Percentiles rank a stretch among this genome's conserved stretches.
Conservation (phyloP, 768 basidiomycete species). For the Coprinopsis strossmayeri region DNA sequence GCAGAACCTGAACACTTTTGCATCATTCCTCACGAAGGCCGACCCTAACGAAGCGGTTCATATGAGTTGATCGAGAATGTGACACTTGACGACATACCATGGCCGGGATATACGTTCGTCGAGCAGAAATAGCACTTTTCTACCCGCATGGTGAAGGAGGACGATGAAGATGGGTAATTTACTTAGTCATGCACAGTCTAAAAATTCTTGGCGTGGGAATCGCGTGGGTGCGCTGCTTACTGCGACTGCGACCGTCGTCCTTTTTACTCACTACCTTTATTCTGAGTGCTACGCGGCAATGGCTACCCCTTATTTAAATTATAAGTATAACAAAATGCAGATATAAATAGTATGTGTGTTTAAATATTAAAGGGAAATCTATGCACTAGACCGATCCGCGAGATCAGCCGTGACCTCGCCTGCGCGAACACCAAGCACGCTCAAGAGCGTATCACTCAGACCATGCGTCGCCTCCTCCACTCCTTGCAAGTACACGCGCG, state of each 20-base stretch:
- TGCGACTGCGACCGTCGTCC: too few relatives aligned
- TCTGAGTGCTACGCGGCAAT: too few relatives aligned
- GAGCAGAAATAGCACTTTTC: conserved; percentile 99
- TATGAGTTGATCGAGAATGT: neutral
- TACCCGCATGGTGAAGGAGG: conserved; percentile 63
- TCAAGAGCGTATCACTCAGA: conserved; percentile 39
- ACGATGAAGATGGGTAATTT: neutral
- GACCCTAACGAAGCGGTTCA: conserved; percentile 43
- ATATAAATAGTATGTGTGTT: neutral
- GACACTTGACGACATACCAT: conserved; percentile 51
- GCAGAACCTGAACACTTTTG: conserved; percentile 97
- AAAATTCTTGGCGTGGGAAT: too few relatives aligned
- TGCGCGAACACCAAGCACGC: conserved; percentile 35
- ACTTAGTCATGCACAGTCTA: neutral
- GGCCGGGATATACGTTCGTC: conserved; percentile 92
- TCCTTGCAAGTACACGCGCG: conserved; percentile 29
- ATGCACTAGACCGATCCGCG: conserved; percentile 14
- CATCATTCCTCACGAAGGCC: conserved; percentile 96
- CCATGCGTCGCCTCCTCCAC: conserved; percentile 35
- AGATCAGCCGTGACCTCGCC: conserved; percentile 39
- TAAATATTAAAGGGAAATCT: neutral
- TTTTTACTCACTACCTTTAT: too few relatives aligned
- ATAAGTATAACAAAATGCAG: neutral
- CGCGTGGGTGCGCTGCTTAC: too few relatives aligned
- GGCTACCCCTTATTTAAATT: neutral